Base-by-base conservation (phyloP, 2,329 filamentous ascomycete species). In the Aspergillus oerlinghausenensis region DNA sequence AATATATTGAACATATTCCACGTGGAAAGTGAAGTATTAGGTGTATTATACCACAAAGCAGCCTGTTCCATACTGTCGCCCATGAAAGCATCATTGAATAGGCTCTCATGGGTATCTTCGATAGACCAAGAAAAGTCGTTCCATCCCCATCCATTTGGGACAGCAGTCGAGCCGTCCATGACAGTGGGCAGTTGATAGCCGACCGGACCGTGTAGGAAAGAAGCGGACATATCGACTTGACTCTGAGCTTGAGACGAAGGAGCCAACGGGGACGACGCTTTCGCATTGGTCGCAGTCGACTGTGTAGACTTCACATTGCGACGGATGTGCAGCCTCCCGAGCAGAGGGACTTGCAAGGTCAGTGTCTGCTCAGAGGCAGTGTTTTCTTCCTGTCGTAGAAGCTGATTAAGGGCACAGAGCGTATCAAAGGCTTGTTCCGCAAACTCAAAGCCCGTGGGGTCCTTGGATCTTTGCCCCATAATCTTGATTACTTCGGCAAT, bases 251-350 rank as follows among this genome's bases (percentile, higher is more conserved):
- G 19, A 21, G 25, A 19, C 14, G n/a, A n/a, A 6, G 19, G 8
- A 25, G 25, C 23, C 26, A 26, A 3, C 1, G 23, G 3, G 40
- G 4, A 29, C 4, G 25, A 17, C 23, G 10, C 23, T 10, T 3
- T 47, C 25, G 25, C 10, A 14, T 48, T 55, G 9, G 5, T 6
- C 6, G 11, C n/a, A 38, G 47, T 29, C 25, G 7, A 11, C 9
- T 50, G 47, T 6, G 8, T 23, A 25, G 29, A 19, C 48, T 49
- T n/a, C 2, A 47, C 3, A 11, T 63, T 63, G 4, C 61, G 60
- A n/a, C 60, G 55, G 45, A 63, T 52, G 25, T 62, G 60, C 2
- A 63, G 50, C 23, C 59, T 63, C 23, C 61, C 61, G 1, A 63
- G 50, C 1, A 63, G 55, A 5, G 61, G 61, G 3, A 63, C 61